Evolutionary conservation across 2,329 filamentous ascomycete genomes (phyloP).

Genomic region (Xylariaceae sp.): DNA sequence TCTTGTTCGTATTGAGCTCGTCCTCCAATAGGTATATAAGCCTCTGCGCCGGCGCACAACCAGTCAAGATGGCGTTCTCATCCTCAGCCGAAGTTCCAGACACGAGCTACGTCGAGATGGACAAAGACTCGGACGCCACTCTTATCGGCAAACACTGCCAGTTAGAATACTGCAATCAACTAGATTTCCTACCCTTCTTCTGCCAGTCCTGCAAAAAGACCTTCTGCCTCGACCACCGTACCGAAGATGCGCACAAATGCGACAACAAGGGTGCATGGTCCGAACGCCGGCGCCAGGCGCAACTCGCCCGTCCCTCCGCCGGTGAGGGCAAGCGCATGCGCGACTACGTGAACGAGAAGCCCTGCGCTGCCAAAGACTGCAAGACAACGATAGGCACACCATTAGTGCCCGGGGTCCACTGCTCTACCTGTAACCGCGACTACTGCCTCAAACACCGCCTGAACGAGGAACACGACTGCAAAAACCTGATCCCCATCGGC

Average conservation of each 20-base stretch:
- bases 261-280: constrained; percentile 59
- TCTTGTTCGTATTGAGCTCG: too few relatives aligned
- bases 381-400: constrained; percentile 69
- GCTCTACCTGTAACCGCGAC: constrained; percentile 63
- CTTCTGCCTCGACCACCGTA: constrained; percentile 91
- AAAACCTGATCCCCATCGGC: constrained; percentile 61
- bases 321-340: constrained; percentile 52
- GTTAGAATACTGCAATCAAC: constrained; percentile 83
- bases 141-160: constrained; percentile 90
- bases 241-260: constrained; percentile 75
- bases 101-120: constrained; percentile 67
- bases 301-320: constrained; percentile 50
- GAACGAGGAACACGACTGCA: constrained; percentile 79
- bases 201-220: constrained; percentile 84
- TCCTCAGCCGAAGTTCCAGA: constrained; percentile 37
- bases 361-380: constrained; percentile 63
- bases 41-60: background rate
- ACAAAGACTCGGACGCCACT: constrained; percentile 68
- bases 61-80: constrained; percentile 48
- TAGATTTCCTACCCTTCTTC: constrained; percentile 92
- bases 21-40: background rate
- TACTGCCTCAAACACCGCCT: constrained; percentile 78
- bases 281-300: constrained; percentile 50
- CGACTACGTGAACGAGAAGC: constrained; percentile 57
- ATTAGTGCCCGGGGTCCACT: constrained; percentile 66